Base-by-base conservation (phyloP, 129 eudicot species). In the Flaveria sonorensis region DNA sequence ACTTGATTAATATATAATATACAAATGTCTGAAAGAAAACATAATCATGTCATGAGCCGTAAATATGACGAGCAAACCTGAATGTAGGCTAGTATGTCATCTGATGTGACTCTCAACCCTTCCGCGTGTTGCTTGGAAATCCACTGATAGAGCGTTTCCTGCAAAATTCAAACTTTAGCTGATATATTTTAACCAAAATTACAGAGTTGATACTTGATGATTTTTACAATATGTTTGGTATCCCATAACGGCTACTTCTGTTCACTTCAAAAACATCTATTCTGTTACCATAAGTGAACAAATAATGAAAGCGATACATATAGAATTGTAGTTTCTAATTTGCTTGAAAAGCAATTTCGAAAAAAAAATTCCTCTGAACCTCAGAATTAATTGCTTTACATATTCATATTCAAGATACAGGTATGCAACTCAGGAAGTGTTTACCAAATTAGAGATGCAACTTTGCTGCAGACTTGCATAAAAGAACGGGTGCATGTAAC, bases 121-220 rank as follows among this genome's bases (percentile, higher is more conserved):
- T 78, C 79, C n/a, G 67, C 83, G 12, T 85, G 77, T 77, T 85
- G 88, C 71, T 83, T 81, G 48, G 84, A 77, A 73, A 85, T 81
- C 85, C 88, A 81, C 26, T 85, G 81, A 68, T 77, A 85, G 60
- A 85, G 71, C 23, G 61, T 85, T 65, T 85, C 85, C 88, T 85
- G 78, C 74, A 62, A 50, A 43, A 36, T 23, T 59, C 16, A 59
- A 59, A 59, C 8, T 59, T 21, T 23, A 59, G 16, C 36, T 11
- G 13, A 21, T 12, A 10, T 21, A 57, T 2, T 6, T 11, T 18
- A 12, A 47, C 53, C 53, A 13, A 10, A 47, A 13, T 47, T 47
- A 12, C 53, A 11, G 53, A 11, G 16, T 47, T 47, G 10, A 3
- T 1, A 3, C 36, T 21, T 2, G 3, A 10, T 0, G 32, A 3